phyloP scores from a whole-genome alignment of 768 basidiomycete species.

The Clitopilus passeckerianus region DNA sequence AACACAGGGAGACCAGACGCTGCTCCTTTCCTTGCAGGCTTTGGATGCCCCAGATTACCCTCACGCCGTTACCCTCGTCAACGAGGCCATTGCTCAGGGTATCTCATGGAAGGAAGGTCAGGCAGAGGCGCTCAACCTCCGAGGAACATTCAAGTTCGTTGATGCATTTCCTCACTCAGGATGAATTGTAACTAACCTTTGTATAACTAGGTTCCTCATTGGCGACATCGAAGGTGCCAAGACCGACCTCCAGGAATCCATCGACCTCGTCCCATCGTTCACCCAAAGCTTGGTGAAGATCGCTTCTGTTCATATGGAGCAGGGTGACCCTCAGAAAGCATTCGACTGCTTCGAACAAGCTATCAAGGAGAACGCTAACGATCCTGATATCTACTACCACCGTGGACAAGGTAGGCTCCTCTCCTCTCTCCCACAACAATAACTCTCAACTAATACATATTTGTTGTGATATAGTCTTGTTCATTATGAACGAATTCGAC shows the following conservation, averaged over 20 bases:
- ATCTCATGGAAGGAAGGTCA: slow-evolving; percentile 70
- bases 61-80: slow-evolving; percentile 73
- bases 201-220: slow-evolving; percentile 68
- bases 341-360: slow-evolving; percentile 93
- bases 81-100: slow-evolving; percentile 85
- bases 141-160: slow-evolving; percentile 92
- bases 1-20: slow-evolving; percentile 77
- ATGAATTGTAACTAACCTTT: neutral
- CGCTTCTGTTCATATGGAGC: slow-evolving; percentile 96
- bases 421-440: neutral
- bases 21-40: slow-evolving; percentile 77
- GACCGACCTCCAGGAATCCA: slow-evolving; percentile 72
- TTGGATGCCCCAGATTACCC: slow-evolving; percentile 80
- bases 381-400: slow-evolving; percentile 98
- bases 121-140: slow-evolving; percentile 87
- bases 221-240: slow-evolving; percentile 82
- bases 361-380: slow-evolving; percentile 71
- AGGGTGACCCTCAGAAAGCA: slow-evolving; percentile 72
- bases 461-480: slow-evolving; percentile 57
- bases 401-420: slow-evolving; percentile 79
- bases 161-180: neutral
- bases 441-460: neutral
- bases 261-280: slow-evolving; percentile 59
- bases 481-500: slow-evolving; percentile 88
- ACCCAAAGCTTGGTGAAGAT: slow-evolving; percentile 95